These are phyloP conservation scores for Myotisia sp. DNA, from an alignment of 2,329 filamentous ascomycete species.

Conservation along the genomic window DNA sequence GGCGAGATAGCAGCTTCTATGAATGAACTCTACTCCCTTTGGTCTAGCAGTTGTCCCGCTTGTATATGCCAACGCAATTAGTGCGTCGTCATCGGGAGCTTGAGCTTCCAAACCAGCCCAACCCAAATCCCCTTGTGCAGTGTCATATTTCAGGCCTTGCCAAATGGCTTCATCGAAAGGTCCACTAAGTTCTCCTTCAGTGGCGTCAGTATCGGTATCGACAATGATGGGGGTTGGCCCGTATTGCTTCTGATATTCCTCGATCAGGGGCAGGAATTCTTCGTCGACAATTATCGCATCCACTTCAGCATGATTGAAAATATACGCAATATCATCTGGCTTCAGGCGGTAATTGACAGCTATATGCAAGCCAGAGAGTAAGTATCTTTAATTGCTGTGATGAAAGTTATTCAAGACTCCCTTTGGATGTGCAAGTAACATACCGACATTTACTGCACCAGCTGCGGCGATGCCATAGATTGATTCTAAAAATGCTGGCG, in stretches of 20 bases:
- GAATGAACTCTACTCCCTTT: slow-evolving; percentile 86
- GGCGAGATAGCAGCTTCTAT: slow-evolving; percentile 75
- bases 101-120: slow-evolving; percentile 66
- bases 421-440: not conserved
- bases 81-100: slow-evolving; percentile 58
- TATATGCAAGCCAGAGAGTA: slow-evolving; percentile 11
- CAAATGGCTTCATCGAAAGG: slow-evolving; percentile 72
- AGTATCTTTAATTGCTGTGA: not conserved
- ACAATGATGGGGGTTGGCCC: slow-evolving; percentile 57
- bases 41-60: slow-evolving; percentile 82
- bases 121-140: slow-evolving; percentile 48
- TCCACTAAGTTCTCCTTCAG: slow-evolving; percentile 57
- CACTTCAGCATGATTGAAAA: slow-evolving; percentile 74
- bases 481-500: slow-evolving; percentile 80
- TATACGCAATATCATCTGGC: slow-evolving; percentile 74
- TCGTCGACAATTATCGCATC: slow-evolving; percentile 76
- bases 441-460: slow-evolving; percentile 59
- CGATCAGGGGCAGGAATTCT: slow-evolving; percentile 61
- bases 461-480: slow-evolving; percentile 79
- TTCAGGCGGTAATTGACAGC: slow-evolving; percentile 63
- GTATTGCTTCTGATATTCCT: slow-evolving; percentile 47
- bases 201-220: slow-evolving; percentile 71
- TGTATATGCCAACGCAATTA: slow-evolving; percentile 83
- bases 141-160: slow-evolving; percentile 64
- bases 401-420: not conserved